Conservation (phyloP, 768 basidiomycete genomes). For the Boletus subcaerulescens region DNA sequence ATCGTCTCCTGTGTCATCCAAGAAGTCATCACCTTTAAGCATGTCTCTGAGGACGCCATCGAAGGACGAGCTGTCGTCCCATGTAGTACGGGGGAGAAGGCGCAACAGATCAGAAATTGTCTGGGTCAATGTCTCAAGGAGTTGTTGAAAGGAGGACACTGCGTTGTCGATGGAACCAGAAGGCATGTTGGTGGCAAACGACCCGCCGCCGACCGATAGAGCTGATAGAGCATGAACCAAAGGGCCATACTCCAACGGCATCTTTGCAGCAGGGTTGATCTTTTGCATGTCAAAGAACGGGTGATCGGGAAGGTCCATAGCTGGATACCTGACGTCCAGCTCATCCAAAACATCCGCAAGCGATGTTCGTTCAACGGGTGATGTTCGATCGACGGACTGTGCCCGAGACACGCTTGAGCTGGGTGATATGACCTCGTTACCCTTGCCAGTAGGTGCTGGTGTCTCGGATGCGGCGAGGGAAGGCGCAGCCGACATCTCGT, state of each 20-base stretch:
- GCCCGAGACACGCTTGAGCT: slow-evolving; percentile 58
- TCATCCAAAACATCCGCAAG: slow-evolving; percentile 67
- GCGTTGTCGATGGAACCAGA: slow-evolving; percentile 89
- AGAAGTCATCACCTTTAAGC: slow-evolving; percentile 84
- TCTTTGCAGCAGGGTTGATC: slow-evolving; percentile 71
- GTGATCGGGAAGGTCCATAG: slow-evolving; percentile 64
- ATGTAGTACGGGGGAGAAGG: slow-evolving; percentile 82
- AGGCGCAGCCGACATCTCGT: slow-evolving; percentile 42
- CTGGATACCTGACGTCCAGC: slow-evolving; percentile 57
- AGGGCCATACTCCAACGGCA: slow-evolving; percentile 82
- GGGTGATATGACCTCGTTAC: slow-evolving; percentile 36
- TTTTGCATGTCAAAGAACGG: slow-evolving; percentile 73
- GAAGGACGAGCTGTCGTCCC: slow-evolving; percentile 89
- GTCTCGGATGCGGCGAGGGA: slow-evolving; percentile 50
- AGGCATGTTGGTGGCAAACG: slow-evolving; percentile 75
- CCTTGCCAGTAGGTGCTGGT: slow-evolving; percentile 34
- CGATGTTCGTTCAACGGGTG: slow-evolving; percentile 45
- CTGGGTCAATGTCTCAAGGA: slow-evolving; percentile 84
- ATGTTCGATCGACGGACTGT: slow-evolving; percentile 53
- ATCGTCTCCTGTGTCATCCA: slow-evolving; percentile 72
- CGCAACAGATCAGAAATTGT: slow-evolving; percentile 85
- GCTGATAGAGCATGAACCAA: slow-evolving; percentile 84
- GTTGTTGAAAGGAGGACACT: slow-evolving; percentile 85
- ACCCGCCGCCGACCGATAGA: slow-evolving; percentile 80
- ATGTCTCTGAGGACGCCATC: slow-evolving; percentile 84